phyloP scores from a whole-genome alignment of 2,329 filamentous ascomycete genomes.

The Drechslera avenae region DNA sequence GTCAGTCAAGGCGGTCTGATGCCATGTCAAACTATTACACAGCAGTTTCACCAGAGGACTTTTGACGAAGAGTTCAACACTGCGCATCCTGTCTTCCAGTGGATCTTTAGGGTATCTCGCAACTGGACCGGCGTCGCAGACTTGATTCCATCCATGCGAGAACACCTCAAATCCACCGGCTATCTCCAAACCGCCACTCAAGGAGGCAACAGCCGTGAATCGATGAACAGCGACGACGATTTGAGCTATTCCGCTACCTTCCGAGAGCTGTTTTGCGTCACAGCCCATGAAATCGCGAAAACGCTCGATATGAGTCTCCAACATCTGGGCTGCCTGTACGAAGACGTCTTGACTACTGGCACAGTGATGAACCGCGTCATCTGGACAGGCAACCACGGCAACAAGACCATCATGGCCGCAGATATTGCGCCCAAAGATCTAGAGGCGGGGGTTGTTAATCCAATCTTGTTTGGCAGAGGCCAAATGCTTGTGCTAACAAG shows the following conservation, averaged over 20 bases:
- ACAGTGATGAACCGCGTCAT: conserved; percentile 66
- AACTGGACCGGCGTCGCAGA: conserved; percentile 74
- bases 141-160: conserved; percentile 73
- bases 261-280: conserved; percentile 81
- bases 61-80: conserved; percentile 77
- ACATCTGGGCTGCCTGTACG: conserved; percentile 72
- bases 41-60: conserved; percentile 56
- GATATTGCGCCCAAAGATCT: conserved; percentile 42
- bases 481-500: conserved; percentile 82
- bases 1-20: conserved; percentile 72
- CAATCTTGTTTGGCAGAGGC: conserved; percentile 65
- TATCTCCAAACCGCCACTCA: conserved; percentile 29
- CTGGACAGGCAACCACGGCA: conserved; percentile 25
- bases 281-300: conserved; percentile 74
- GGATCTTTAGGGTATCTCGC: conserved; percentile 81
- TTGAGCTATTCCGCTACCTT: conserved; percentile 76
- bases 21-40: conserved; percentile 77
- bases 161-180: conserved; percentile 65
- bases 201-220: conserved; percentile 24
- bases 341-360: conserved; percentile 74
- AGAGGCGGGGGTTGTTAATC: conserved; percentile 44
- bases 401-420: conserved; percentile 32
- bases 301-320: conserved; percentile 67
- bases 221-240: conserved; percentile 57
- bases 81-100: conserved; percentile 80